Base-by-base conservation (phyloP, 208 protist genomes). In the Novymonas esmeraldas region DNA sequence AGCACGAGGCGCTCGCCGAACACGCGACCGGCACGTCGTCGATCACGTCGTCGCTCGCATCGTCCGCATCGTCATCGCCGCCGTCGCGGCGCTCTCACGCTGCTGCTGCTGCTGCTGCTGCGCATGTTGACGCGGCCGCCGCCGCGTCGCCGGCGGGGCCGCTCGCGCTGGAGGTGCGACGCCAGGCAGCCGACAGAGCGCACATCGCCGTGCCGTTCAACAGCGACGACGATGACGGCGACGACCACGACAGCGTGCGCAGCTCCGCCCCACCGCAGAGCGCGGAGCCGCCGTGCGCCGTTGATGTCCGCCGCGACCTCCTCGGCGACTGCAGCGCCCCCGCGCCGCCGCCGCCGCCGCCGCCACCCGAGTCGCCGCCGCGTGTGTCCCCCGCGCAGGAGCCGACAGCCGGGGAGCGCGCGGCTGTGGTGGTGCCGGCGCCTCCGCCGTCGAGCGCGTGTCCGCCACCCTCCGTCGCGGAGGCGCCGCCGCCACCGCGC, bases 1-100 rank as follows among this genome's bases (percentile, higher is more conserved):
- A 93, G 76, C 79, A 82, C 52, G 75, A 79, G 48, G 75, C 64
- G n/a, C 42, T 83, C 16, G 70, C 70, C 45, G 52, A 51, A 2
- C 58, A 60, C 34, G 57, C 46, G 48, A 39, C 7, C 28, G 48
- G 28, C 24, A 31, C 65, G 9, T 31, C 33, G 2, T 29, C 61
- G 44, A 34, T 11, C 18, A 24, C 42, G 28, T 31, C 45, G 16
- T 66, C 38, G n/a, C 63, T 46, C 6, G n/a, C 34, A 22, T 44
- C 38, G 34, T 62, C 42, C 14, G 20, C 57, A 34, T 16, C 44
- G 22, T 62, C 59, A n/a, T 49, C 6, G n/a, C n/a, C n/a, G n/a
- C n/a, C n/a, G n/a, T n/a, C n/a, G n/a, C n/a, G n/a, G n/a, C n/a
- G n/a, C n/a, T n/a, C n/a, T n/a, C n/a, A n/a, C 29, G 5, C 16